phyloP scores from a whole-genome alignment of 2,329 filamentous ascomycete genomes.

The Sporothrix mexicana region DNA sequence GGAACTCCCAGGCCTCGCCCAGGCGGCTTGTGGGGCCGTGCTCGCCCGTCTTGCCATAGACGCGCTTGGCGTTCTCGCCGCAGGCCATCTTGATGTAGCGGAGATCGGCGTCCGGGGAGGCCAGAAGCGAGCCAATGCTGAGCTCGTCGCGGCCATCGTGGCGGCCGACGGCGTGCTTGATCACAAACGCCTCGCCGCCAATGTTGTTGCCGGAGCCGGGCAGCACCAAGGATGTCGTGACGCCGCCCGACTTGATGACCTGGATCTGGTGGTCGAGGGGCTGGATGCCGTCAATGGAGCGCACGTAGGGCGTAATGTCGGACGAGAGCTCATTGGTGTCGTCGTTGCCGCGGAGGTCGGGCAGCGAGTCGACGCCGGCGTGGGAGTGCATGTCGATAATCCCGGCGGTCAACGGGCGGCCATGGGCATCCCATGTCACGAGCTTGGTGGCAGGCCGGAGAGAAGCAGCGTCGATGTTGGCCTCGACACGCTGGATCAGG shows the following conservation, averaged over 20 bases:
- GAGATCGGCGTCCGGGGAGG: slow-evolving; percentile 67
- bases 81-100: slow-evolving; percentile 80
- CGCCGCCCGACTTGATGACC: slow-evolving; percentile 74
- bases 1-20: slow-evolving; percentile 72
- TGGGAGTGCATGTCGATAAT: slow-evolving; percentile 77
- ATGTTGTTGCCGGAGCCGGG: slow-evolving; percentile 77
- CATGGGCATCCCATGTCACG: slow-evolving; percentile 59
- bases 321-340: slow-evolving; percentile 69
- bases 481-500: slow-evolving; percentile 61
- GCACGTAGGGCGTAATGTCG: slow-evolving; percentile 71
- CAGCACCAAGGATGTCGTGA: slow-evolving; percentile 70
- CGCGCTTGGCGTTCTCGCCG: slow-evolving; percentile 70
- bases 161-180: slow-evolving; percentile 70
- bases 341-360: slow-evolving; percentile 57
- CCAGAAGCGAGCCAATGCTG: slow-evolving; percentile 67
- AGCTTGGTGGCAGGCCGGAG: background rate
- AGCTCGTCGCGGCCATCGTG: slow-evolving; percentile 66
- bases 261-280: slow-evolving; percentile 68
- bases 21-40: slow-evolving; percentile 64
- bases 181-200: slow-evolving; percentile 70
- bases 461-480: slow-evolving; percentile 47
- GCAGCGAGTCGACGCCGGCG: slow-evolving; percentile 65
- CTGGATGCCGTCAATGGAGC: slow-evolving; percentile 69
- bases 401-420: slow-evolving; percentile 67
- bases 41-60: slow-evolving; percentile 62